Base-by-base conservation (phyloP, 345 rosid genomes). In the Pseudoturritis turrita region DNA sequence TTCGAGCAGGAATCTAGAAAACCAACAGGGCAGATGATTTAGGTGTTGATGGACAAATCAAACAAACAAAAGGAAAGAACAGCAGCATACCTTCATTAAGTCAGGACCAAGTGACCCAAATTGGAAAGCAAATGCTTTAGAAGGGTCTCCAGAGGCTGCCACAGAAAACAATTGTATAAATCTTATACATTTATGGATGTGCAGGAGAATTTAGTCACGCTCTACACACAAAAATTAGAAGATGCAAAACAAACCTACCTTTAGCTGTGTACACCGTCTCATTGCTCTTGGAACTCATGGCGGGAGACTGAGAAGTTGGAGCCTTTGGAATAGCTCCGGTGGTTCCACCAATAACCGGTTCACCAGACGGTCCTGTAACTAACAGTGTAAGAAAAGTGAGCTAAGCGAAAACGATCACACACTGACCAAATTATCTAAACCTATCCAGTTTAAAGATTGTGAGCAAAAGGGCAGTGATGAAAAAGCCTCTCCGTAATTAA, bases 81-180 rank as follows among this genome's bases (percentile, higher is more conserved):
- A 53, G 49, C 75, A 89, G 88, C 89, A 83, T 83, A 78, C 97
- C 97, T 89, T 81, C 89, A 91, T 81, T 66, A 81, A 70, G 58
- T 86, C 93, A 35, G 97, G 90, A 77, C 80, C 85, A 68, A 96
- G 69, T 43, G 98, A 84, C 71, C 99, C 99, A 80, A 92, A 96
- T 21, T 96, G 99, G 51, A 90, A 85, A 25, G 90, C 12, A 65
- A 86, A 87, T 58, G 74, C 81, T 80, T 87, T 84, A 8, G 97
- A 85, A n/a, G 83, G 70, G 71, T 91, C 97, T 73, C 72, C 89
- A 36, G 88, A 17, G 11, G 39, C 82, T 81, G 59, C 40, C 61
- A 51, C 81, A 66, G 0, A 51, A 9, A 22, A 17, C 13, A 78
- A 33, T 8, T 9, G 28, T 4, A 52, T 3, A 65, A 70, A 74